Conservation (phyloP, 805 yeast species). For the Hemisphaericaspora nanyangensis region DNA sequence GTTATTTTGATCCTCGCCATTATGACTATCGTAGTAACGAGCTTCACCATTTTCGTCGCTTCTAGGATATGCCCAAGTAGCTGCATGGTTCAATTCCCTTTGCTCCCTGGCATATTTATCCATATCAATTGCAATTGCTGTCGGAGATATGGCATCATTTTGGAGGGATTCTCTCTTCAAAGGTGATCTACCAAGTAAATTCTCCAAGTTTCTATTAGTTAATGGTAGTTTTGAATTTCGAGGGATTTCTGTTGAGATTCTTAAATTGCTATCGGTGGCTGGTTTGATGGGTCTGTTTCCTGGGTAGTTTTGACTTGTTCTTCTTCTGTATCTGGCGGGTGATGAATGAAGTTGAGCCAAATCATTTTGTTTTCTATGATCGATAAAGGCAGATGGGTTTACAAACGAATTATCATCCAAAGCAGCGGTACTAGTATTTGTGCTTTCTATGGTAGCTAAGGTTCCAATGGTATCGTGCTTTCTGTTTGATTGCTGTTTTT, state of each 20-base stretch:
- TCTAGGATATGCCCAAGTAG: constrained; percentile 8
- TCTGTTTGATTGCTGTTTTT: neutral
- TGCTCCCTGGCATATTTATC: constrained; percentile 35
- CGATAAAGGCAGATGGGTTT: constrained; percentile 19
- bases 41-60: constrained; percentile 2
- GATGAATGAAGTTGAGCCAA: constrained; percentile 22
- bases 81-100: constrained; percentile 12
- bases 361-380: constrained; percentile 26
- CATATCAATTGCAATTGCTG: constrained; percentile 36
- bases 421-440: neutral
- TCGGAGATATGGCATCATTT: constrained; percentile 7
- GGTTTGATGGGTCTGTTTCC: neutral
- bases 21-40: neutral
- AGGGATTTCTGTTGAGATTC: constrained; percentile 2
- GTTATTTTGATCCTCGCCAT: constrained; percentile 3
- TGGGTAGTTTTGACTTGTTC: constrained; percentile 15
- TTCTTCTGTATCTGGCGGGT: constrained; percentile 28
- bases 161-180: constrained; percentile 5
- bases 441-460: neutral
- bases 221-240: constrained; percentile 22
- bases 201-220: constrained; percentile 35
- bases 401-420: neutral
- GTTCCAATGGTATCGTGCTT: neutral
- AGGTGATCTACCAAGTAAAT: constrained; percentile 14
- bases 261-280: neutral